phyloP scores from a whole-genome alignment of 2,329 filamentous ascomycete species.

The Trichoderma arundinaceum region DNA sequence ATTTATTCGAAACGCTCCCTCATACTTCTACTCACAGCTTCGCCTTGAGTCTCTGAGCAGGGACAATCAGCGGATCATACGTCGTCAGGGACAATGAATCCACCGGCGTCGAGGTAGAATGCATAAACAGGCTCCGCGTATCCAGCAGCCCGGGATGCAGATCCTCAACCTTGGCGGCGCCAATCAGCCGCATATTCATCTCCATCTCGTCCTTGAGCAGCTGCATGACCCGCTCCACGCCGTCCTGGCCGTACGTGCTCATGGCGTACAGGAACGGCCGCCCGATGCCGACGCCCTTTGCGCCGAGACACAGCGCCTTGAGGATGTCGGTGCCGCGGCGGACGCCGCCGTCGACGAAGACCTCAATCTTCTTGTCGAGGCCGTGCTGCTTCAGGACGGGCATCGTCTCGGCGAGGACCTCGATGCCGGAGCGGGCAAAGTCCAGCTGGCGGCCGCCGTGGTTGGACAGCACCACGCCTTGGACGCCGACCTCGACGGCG shows the following conservation, averaged over 20 bases:
- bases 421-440: constrained; percentile 85
- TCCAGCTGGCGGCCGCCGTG: constrained; percentile 95
- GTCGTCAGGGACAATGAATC: constrained; percentile 56
- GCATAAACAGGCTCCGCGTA: constrained; percentile 67
- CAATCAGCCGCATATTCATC: constrained; percentile 98
- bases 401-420: constrained; percentile 93
- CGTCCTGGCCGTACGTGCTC: constrained; percentile 84
- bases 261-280: constrained; percentile 96
- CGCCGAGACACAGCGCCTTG: constrained; percentile 92
- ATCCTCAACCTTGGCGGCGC: constrained; percentile 74
- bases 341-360: constrained; percentile 90
- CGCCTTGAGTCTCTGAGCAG: constrained; percentile 57
- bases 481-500: constrained; percentile 80
- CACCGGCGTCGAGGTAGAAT: constrained; percentile 55
- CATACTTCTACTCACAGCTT: constrained; percentile 51
- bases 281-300: constrained; percentile 90
- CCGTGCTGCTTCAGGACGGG: constrained; percentile 77
- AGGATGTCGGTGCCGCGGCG: constrained; percentile 91
- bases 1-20: not conserved
- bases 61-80: constrained; percentile 61
- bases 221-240: constrained; percentile 91
- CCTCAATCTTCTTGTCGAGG: constrained; percentile 77
- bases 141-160: constrained; percentile 84
- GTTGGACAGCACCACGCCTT: constrained; percentile 93
- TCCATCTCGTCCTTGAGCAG: constrained; percentile 95